phyloP scores from a whole-genome alignment of 2,329 filamentous ascomycete species.

The Epichloe typhina region DNA sequence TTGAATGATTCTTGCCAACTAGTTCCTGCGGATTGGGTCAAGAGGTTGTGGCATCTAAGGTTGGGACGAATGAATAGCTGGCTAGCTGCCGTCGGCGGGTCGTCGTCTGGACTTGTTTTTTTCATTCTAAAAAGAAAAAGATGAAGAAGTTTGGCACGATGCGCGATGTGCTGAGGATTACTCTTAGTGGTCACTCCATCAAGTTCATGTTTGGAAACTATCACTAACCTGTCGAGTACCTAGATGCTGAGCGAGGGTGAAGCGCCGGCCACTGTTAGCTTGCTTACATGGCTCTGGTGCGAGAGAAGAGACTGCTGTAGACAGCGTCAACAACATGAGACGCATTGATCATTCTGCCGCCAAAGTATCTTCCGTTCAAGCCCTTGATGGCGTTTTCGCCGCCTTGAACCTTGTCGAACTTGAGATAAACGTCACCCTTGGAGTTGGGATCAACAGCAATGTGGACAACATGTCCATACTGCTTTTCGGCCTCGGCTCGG shows the following conservation, averaged over 20 bases:
- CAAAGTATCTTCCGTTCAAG: constrained; percentile 93
- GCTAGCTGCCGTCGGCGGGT: background rate
- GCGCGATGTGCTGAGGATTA: background rate
- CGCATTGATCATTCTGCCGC: constrained; percentile 82
- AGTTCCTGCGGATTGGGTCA: background rate
- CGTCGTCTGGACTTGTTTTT: background rate
- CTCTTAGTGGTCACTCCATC: background rate
- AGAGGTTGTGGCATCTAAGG: background rate
- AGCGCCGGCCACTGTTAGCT: constrained; percentile 36
- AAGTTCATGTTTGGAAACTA: constrained; percentile 6
- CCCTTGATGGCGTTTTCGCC: constrained; percentile 97
- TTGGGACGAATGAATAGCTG: background rate
- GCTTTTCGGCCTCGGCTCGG: constrained; percentile 78
- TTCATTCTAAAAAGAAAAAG: background rate
- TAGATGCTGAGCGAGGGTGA: constrained; percentile 30
- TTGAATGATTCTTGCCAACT: background rate
- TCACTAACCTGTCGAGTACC: constrained; percentile 30
- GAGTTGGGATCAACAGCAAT: constrained; percentile 90
- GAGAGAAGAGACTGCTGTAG: constrained; percentile 92
- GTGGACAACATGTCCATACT: constrained; percentile 96
- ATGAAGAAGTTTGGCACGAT: background rate
- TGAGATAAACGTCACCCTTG: constrained; percentile 92
- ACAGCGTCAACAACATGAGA: constrained; percentile 95
- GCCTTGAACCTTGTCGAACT: constrained; percentile 90
- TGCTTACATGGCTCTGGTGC: constrained; percentile 63